A percentile compares a stretch with the other conserved stretches of the same genome.
Evolutionary conservation across 2,329 filamentous ascomycete genomes (phyloP).

Genomic region (Cladosporium sp.): DNA sequence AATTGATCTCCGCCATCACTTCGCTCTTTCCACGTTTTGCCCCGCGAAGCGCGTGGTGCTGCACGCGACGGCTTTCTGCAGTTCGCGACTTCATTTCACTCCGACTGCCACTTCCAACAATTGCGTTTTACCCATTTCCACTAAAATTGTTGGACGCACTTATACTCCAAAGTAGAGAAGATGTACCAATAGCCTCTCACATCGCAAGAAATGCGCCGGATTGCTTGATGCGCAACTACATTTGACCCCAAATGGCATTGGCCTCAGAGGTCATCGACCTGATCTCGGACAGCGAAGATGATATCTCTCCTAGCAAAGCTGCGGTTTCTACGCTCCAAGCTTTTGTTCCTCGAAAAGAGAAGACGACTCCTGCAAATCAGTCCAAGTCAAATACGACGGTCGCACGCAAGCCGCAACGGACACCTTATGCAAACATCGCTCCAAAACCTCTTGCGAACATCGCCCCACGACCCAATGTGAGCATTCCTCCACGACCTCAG

Average conservation of each 20-base stretch:
- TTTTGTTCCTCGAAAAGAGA: conserved; percentile 16
- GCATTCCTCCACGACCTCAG: neutral
- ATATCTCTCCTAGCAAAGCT: conserved; percentile 9
- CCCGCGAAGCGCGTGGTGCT: neutral
- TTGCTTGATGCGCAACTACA: neutral
- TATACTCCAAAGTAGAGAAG: neutral
- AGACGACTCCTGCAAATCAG: neutral
- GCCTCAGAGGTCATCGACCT: conserved; percentile 8
- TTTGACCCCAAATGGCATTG: neutral
- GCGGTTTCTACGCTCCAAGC: conserved; percentile 6
- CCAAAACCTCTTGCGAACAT: neutral
- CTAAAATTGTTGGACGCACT: neutral
- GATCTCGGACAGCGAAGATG: conserved; percentile 11
- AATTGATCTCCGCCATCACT: no score
- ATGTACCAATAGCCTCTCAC: neutral
- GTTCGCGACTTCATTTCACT: neutral
- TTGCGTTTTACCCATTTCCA: no score
- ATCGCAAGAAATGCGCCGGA: neutral
- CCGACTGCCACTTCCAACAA: no score
- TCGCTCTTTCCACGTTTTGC: neutral
- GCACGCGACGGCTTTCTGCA: neutral
- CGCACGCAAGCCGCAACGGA: neutral
- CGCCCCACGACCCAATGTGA: no score
- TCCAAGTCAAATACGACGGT: neutral
- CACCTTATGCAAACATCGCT: neutral